Base-by-base conservation (phyloP, 805 yeast species). In the Sugiyamaella americana region DNA sequence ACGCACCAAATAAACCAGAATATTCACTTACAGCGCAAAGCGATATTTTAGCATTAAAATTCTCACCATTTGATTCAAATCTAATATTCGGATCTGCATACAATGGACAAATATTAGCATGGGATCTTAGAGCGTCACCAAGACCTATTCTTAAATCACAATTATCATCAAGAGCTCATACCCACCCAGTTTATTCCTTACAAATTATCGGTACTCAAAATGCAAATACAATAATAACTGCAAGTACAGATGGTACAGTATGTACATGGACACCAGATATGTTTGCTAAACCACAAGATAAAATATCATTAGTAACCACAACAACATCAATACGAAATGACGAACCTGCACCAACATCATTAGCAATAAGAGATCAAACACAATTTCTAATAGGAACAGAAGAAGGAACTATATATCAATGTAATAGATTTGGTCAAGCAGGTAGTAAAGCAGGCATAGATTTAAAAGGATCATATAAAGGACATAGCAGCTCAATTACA, bases 21-120 rank as follows among this genome's bases (percentile, higher is more conserved):
- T 72, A 63, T 56, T 66, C 66, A 40, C 61, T 79, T 18, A 62
- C 63, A 20, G 65, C 74, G 38, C 62, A 70, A n/a, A 63, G 76
- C 16, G 64, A 67, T 4, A 67, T 77, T 11, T 51, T 67, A n/a
- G 40, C 52, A 2, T 64, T 75, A 17, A 58, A 58, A 36, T 75
- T 75, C 50, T 76, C 77, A 22, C 65, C 65, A 10, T 56, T 59
- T 21, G 62, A 65, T 38, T 61, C 71, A 3, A 60, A 64, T 23
- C 61, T 68, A 23, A 58, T 74, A 5, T 64, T 71, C 38, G 82
- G 75, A 2, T 75, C 80, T 0, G 64, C 73, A 26, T 61, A 62
- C 30, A 72, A 72, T 55, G 83, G 83, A 2, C 72, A 68, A 44
- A 48, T 78, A 0, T 66, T 69, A 11, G 60, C 73, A n/a, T 78